Percentiles rank a stretch among this genome's conserved stretches.
Conservation (phyloP, 106 monocot species). For the Dioscorea alata region DNA sequence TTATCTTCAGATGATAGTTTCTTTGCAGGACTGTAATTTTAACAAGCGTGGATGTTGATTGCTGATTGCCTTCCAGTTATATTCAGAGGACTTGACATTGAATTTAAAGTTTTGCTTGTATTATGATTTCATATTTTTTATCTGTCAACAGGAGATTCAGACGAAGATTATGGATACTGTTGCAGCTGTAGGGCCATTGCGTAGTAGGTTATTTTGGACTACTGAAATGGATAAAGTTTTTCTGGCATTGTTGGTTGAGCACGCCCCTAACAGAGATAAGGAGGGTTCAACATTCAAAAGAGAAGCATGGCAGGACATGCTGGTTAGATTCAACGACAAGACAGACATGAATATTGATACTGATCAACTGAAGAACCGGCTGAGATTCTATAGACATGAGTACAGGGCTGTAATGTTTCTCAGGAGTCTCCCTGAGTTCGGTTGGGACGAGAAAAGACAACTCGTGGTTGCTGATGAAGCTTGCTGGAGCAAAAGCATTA, state of each 20-base stretch:
- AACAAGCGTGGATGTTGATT: too few species aligned
- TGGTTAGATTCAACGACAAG: slow-evolving; percentile 1
- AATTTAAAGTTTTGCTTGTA: neutral
- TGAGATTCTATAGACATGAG: slow-evolving; percentile 6
- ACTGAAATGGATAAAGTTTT: neutral
- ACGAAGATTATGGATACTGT: neutral
- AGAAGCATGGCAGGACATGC: neutral
- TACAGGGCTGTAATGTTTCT: neutral
- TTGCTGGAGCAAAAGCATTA: neutral
- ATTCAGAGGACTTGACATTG: too few species aligned
- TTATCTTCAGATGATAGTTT: too few species aligned
- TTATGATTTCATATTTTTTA: neutral
- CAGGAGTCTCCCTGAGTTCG: neutral
- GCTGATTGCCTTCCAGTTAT: too few species aligned
- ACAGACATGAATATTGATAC: slow-evolving; percentile 2
- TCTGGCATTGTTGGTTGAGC: neutral
- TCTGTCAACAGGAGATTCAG: neutral
- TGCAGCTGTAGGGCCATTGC: neutral
- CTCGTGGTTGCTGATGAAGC: slow-evolving; percentile 7
- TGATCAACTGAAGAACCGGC: slow-evolving; percentile 5
- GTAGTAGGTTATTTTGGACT: slow-evolving; percentile 7
- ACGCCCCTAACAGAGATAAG: neutral
- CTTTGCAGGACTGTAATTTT: too few species aligned
- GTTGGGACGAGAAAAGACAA: slow-evolving; percentile 1
- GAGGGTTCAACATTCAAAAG: neutral